Conservation (phyloP, 1,284 basidiomycete species). For the Amylostereum areolatum region DNA sequence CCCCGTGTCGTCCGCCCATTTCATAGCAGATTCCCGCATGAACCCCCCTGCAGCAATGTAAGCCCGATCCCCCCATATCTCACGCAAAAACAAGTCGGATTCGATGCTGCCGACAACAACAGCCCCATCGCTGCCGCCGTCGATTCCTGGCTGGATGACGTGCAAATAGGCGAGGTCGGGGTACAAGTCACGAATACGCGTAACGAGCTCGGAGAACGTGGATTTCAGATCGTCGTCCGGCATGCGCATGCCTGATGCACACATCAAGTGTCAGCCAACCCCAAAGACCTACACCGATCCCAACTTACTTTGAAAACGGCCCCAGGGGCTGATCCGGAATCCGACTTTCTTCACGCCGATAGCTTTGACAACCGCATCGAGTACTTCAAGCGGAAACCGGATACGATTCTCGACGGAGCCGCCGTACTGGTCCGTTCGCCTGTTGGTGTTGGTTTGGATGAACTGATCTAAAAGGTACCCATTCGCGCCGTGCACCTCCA, state of each 20-base stretch:
- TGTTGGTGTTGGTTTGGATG: slow-evolving; percentile 23
- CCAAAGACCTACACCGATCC: too few species aligned
- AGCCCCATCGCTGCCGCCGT: slow-evolving; percentile 11
- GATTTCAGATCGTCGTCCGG: slow-evolving; percentile 33
- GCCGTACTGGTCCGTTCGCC: slow-evolving; percentile 35
- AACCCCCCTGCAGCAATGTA: slow-evolving; percentile 28
- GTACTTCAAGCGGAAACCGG: slow-evolving; percentile 40
- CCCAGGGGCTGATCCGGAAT: slow-evolving; percentile 31
- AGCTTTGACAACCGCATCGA: slow-evolving; percentile 31
- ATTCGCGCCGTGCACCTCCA: slow-evolving; percentile 30
- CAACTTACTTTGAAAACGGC: slow-evolving; percentile 2
- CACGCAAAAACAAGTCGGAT: slow-evolving; percentile 13
- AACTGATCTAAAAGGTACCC: slow-evolving; percentile 19
- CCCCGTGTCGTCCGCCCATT: slow-evolving; percentile 16
- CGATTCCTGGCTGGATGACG: slow-evolving; percentile 39
- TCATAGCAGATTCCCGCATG: slow-evolving; percentile 7
- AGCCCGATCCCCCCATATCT: slow-evolving; percentile 13
- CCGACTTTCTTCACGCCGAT: slow-evolving; percentile 34
- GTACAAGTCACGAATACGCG: slow-evolving; percentile 23
- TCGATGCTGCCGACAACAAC: slow-evolving; percentile 1
- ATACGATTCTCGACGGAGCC: slow-evolving; percentile 27
- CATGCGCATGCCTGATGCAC: slow-evolving; percentile 19
- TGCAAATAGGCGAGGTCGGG: slow-evolving; percentile 56
- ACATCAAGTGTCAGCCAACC: too few species aligned
- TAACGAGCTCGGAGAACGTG: slow-evolving; percentile 33